A percentile compares a stretch with the other conserved stretches of the same genome.
phyloP scores from a whole-genome alignment of 768 basidiomycete genomes.

The Termitomyces sp. region DNA sequence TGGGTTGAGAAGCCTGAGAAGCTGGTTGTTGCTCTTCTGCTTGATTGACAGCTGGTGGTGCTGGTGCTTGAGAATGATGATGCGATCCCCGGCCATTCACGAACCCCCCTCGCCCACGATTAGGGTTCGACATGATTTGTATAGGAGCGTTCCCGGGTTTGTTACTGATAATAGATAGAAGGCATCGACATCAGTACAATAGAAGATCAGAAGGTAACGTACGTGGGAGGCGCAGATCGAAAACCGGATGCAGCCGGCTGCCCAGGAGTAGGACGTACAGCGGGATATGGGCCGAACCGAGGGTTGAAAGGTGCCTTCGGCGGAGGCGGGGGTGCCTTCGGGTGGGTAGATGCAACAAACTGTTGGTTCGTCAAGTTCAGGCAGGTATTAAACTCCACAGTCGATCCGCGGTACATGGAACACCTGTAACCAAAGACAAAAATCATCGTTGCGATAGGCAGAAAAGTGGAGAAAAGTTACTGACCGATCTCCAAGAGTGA shows the following conservation, averaged over 20 bases:
- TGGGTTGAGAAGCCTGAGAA: neutral
- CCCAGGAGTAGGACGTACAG: constrained; percentile 50
- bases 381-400: constrained; percentile 83
- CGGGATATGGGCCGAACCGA: constrained; percentile 62
- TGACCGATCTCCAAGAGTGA: constrained; percentile 80
- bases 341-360: constrained; percentile 74
- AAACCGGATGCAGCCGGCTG: constrained; percentile 60
- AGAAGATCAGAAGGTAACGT: constrained; percentile 24
- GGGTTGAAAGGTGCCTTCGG: constrained; percentile 59
- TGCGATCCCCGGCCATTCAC: constrained; percentile 31
- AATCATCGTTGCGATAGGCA: neutral
- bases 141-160: constrained; percentile 33
- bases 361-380: constrained; percentile 87
- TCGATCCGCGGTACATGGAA: constrained; percentile 88
- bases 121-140: constrained; percentile 78
- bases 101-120: constrained; percentile 40
- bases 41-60: constrained; percentile 3
- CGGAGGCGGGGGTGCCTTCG: constrained; percentile 48
- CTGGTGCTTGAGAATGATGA: constrained; percentile 8
- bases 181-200: neutral
- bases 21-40: constrained; percentile 5
- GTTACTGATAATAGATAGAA: constrained; percentile 13
- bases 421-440: constrained; percentile 46
- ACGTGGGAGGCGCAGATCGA: constrained; percentile 45
- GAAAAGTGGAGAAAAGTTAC: constrained; percentile 5